phyloP scores from a whole-genome alignment of 2,329 filamentous ascomycete species.

The Knufia petricola region DNA sequence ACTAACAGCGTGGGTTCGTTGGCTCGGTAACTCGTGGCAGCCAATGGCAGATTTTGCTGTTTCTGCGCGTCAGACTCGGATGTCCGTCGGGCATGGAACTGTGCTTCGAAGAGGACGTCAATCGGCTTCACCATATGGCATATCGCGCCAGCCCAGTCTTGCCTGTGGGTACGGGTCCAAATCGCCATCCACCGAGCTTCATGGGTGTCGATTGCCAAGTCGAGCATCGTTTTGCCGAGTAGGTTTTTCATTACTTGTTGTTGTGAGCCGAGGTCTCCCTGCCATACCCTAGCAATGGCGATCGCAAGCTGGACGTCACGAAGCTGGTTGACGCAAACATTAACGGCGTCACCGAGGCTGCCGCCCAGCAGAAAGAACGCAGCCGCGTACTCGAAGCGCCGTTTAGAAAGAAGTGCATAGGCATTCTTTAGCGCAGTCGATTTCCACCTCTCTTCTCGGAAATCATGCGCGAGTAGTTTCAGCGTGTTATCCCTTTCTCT shows the following conservation, averaged over 20 bases:
- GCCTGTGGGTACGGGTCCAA: constrained; percentile 92
- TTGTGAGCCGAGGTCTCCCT: constrained; percentile 59
- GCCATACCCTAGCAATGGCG: constrained; percentile 76
- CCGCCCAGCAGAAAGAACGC: constrained; percentile 91
- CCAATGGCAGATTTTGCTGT: constrained; percentile 45
- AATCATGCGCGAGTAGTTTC: constrained; percentile 79
- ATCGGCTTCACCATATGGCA: constrained; percentile 73
- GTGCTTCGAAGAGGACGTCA: constrained; percentile 55
- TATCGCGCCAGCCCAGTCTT: constrained; percentile 72
- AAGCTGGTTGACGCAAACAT: constrained; percentile 76
- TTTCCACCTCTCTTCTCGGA: constrained; percentile 75
- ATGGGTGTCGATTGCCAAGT: constrained; percentile 65
- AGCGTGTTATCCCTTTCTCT: constrained; percentile 74
- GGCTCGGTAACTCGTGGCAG: constrained; percentile 70
- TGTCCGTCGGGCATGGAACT: constrained; percentile 9
- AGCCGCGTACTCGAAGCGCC: constrained; percentile 87
- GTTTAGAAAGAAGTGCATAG: constrained; percentile 84
- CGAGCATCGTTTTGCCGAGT: constrained; percentile 69
- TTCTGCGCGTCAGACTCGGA: constrained; percentile 39
- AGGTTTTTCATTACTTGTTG: constrained; percentile 60
- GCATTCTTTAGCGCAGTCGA: constrained; percentile 91
- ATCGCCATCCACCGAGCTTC: constrained; percentile 81
- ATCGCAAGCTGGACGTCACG: constrained; percentile 85
- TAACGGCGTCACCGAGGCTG: constrained; percentile 72
- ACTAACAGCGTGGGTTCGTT: constrained; percentile 78